Conservation (phyloP, 805 yeast genomes). For the Myxozyma vanderwaltii region DNA sequence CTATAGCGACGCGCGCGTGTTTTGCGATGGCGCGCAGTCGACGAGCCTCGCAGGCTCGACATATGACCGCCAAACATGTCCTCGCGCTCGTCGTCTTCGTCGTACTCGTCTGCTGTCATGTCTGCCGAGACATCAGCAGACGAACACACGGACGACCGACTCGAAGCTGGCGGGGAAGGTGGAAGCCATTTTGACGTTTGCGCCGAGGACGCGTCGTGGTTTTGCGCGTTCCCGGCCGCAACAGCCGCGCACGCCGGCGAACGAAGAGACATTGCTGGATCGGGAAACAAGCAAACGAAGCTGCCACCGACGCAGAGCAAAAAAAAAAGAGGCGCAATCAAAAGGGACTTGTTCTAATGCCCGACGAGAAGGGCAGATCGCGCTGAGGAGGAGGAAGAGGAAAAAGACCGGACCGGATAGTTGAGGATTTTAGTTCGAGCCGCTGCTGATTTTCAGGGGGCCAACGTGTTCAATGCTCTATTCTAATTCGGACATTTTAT, state of each 20-base stretch:
- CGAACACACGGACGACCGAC: background rate
- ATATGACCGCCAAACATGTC: no score
- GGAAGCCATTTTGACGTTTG: background rate
- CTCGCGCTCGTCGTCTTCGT: slow-evolving; percentile 6
- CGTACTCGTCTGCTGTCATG: background rate
- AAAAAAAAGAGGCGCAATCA: background rate
- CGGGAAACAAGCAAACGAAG: background rate
- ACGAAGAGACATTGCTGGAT: background rate
- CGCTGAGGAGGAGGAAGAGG: background rate
- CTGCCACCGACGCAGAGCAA: background rate
- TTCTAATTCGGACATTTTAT: background rate
- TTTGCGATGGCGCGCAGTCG: background rate
- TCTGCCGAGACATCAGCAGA: background rate
- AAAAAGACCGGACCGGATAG: background rate
- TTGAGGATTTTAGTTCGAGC: background rate
- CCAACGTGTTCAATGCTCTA: background rate
- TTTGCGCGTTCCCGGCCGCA: background rate
- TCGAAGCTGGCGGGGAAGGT: slow-evolving; percentile 5
- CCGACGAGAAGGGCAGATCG: no score
- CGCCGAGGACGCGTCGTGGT: slow-evolving; percentile 4
- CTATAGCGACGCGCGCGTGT: slow-evolving; percentile 1
- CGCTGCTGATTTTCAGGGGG: slow-evolving; percentile 10
- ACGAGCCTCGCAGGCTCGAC: no score
- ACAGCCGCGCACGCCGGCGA: slow-evolving; percentile 6
- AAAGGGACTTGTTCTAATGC: no score